These are phyloP conservation scores for Talaromyces sp. DNA, from an alignment of 2,329 filamentous ascomycete species.

Conservation along the genomic window DNA sequence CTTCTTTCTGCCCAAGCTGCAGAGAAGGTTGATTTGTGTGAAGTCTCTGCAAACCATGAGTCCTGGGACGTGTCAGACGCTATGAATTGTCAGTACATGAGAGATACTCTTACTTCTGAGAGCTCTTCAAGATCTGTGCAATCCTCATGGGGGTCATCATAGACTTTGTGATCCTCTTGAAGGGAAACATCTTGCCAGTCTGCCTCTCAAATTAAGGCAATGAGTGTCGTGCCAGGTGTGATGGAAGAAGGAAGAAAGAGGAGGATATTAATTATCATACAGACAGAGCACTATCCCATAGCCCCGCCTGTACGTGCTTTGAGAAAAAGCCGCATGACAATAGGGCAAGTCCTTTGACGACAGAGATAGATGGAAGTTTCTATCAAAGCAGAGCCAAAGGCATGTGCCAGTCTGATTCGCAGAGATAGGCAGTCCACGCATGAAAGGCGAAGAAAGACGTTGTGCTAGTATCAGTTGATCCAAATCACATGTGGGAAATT, in stretches of 20 bases:
- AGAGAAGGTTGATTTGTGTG: not conserved
- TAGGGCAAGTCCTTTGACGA: not conserved
- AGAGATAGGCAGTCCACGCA: not conserved
- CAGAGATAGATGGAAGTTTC: not conserved
- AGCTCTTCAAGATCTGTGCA: not conserved
- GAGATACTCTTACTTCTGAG: not conserved
- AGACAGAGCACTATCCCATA: not conserved
- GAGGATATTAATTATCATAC: no score
- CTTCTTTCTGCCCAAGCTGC: no score
- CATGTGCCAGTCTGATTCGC: not conserved
- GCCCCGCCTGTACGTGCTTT: not conserved
- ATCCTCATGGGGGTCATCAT: not conserved
- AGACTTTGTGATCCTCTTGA: not conserved
- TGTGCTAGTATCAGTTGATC: not conserved
- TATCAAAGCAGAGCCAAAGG: not conserved
- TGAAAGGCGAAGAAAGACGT: not conserved
- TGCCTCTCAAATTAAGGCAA: not conserved
- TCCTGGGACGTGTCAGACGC: not conserved
- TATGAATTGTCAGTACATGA: not conserved
- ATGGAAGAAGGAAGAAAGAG: not conserved
- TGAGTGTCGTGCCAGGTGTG: not conserved
- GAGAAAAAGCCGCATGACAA: not conserved
- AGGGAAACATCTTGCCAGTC: slow-evolving; percentile 1
- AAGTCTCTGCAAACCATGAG: not conserved
- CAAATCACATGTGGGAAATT: not conserved